Evolutionary conservation across 352 stramenopile genomes (phyloP).

Genomic region (Pythium scleroteichum): DNA sequence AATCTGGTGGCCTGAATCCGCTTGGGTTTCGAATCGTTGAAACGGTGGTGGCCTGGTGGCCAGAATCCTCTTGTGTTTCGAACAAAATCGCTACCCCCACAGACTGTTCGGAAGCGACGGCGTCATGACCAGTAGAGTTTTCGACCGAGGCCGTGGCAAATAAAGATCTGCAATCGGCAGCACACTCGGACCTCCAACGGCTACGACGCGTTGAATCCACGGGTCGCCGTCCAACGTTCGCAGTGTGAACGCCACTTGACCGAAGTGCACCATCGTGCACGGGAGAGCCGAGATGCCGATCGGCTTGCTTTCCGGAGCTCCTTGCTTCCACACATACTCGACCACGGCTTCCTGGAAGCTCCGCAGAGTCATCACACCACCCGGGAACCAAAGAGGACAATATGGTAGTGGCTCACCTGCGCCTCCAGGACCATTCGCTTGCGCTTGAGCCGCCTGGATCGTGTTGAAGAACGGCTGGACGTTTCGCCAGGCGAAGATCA

Average conservation of each 20-base stretch:
- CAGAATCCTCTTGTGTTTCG: no score
- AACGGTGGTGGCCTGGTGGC: no score
- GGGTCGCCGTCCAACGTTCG: conserved; percentile 11
- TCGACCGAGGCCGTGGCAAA: conserved; percentile 26
- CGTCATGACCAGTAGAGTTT: conserved; percentile 23
- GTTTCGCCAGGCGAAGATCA: conserved; percentile 32
- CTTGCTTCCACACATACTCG: conserved; percentile 21
- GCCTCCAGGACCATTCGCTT: conserved; percentile 18
- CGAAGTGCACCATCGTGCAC: conserved; percentile 19
- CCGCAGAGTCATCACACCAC: conserved; percentile 16
- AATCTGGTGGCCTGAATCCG: no score
- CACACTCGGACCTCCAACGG: conserved; percentile 19
- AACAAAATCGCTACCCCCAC: conserved; percentile 27
- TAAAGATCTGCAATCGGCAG: conserved; percentile 29
- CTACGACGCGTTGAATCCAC: conserved; percentile 28
- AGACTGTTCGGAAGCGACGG: conserved; percentile 25
- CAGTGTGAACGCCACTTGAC: conserved; percentile 21
- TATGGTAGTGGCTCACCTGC: conserved; percentile 26
- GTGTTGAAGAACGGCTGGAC: conserved; percentile 20
- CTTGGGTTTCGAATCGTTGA: no score
- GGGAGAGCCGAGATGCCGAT: conserved; percentile 29
- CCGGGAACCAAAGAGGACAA: conserved; percentile 23
- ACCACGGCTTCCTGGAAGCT: conserved; percentile 34
- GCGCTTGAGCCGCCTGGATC: conserved; percentile 19
- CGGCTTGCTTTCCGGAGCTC: conserved; percentile 19